These are phyloP conservation scores for Alternaria infectoria DNA, from an alignment of 2,329 filamentous ascomycete species.

Conservation along the genomic window DNA sequence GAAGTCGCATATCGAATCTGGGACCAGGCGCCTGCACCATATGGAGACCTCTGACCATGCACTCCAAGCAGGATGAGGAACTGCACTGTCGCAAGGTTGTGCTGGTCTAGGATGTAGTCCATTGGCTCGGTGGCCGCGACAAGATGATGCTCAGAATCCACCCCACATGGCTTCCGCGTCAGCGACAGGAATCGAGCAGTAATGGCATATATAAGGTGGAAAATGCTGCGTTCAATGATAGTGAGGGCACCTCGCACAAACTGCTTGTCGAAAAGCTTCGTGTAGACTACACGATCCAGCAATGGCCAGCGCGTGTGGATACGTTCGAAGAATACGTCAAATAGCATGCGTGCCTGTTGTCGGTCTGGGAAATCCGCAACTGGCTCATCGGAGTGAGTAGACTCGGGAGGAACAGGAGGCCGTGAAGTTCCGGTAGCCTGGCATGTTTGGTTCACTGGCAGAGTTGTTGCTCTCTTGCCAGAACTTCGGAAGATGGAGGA, in stretches of 20 bases:
- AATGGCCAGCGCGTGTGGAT: slow-evolving; percentile 37
- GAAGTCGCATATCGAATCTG: slow-evolving; percentile 36
- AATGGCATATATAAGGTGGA: slow-evolving; percentile 38
- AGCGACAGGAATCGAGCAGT: slow-evolving; percentile 33
- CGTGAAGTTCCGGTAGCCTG: background rate
- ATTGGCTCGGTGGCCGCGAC: slow-evolving; percentile 31
- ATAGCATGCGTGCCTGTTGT: slow-evolving; percentile 25
- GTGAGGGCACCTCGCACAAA: slow-evolving; percentile 24
- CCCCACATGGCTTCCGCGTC: slow-evolving; percentile 31
- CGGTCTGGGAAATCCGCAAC: slow-evolving; percentile 15
- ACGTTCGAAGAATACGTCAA: slow-evolving; percentile 34
- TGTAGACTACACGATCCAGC: slow-evolving; percentile 31
- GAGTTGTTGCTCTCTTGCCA: slow-evolving; percentile 1
- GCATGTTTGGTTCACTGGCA: background rate
- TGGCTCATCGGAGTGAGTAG: slow-evolving; percentile 1
- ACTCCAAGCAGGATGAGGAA: slow-evolving; percentile 34
- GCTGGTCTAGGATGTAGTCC: slow-evolving; percentile 32
- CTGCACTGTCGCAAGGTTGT: slow-evolving; percentile 34
- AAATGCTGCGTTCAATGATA: slow-evolving; percentile 27
- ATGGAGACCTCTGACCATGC: slow-evolving; percentile 35
- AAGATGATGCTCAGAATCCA: slow-evolving; percentile 34
- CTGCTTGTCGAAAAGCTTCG: slow-evolving; percentile 28
- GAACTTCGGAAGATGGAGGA: slow-evolving; percentile 30
- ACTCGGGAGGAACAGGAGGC: slow-evolving; percentile 4
- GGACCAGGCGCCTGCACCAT: slow-evolving; percentile 36